A percentile compares a stretch with the other conserved stretches of the same genome.
Evolutionary conservation across 768 basidiomycete species (phyloP).

Genomic region (Rubroboletus pulcherrimus): DNA sequence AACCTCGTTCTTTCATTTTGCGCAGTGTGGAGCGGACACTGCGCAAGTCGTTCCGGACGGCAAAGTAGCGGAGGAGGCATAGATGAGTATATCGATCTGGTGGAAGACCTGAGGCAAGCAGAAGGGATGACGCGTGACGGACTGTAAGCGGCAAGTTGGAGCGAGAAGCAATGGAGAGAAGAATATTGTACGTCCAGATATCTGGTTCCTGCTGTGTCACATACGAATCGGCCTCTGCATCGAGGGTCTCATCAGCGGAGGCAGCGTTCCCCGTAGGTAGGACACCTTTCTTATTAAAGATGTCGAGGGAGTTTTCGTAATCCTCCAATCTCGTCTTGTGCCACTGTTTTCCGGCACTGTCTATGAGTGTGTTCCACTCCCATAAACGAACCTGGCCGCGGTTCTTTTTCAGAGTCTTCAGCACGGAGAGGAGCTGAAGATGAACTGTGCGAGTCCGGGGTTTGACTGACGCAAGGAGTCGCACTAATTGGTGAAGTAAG

Average conservation of each 20-base stretch:
- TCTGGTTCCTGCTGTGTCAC: conserved; percentile 43
- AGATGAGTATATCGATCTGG: conserved; percentile 65
- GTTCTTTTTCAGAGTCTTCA: conserved; percentile 52
- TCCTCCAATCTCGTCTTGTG: conserved; percentile 55
- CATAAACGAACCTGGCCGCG: conserved; percentile 54
- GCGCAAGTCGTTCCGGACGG: conserved; percentile 41
- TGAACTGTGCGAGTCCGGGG: conserved; percentile 60
- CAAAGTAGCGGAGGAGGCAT: conserved; percentile 54
- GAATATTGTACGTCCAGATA: conserved; percentile 64
- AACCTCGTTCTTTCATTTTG: conserved; percentile 47
- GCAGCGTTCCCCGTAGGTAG: conserved; percentile 16
- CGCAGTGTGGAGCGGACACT: conserved; percentile 54
- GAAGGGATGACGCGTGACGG: conserved; percentile 49
- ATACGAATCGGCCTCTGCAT: neutral
- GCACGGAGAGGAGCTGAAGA: conserved; percentile 63
- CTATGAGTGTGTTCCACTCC: conserved; percentile 77
- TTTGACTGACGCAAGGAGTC: conserved; percentile 49
- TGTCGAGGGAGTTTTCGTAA: conserved; percentile 55
- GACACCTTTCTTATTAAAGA: conserved; percentile 58
- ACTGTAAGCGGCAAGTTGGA: conserved; percentile 43
- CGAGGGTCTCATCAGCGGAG: conserved; percentile 10
- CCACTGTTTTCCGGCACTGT: conserved; percentile 62
- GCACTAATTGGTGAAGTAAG: conserved; percentile 59
- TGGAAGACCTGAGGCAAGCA: conserved; percentile 49
- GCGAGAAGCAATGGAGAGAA: conserved; percentile 60